Base-by-base conservation (phyloP, 495 filamentous ascomycete genomes). In the Aspergillus mulundensis region DNA sequence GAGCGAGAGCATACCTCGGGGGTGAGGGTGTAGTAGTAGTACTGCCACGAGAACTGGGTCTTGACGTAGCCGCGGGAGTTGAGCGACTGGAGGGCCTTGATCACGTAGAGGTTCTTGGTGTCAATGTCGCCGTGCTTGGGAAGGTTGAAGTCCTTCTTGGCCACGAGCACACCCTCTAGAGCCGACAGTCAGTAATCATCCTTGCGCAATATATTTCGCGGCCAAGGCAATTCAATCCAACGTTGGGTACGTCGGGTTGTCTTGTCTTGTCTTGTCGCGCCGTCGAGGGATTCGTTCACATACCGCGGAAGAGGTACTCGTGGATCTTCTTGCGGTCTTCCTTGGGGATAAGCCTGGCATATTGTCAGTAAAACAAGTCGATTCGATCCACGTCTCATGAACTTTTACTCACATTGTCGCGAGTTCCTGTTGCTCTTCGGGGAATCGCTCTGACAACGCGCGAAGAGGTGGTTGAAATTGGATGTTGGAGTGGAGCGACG, bases 11-110 rank as follows among this genome's bases (percentile, higher is more conserved):
- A 19, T 70, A 70, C 68, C 73, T 97, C 93, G 66, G 91, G 91
- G 74, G 94, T 98, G 73, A 98, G 87, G 77, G 95, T 98, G 87
- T 98, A 98, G 88, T 98, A 98, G 86, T 97, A 98, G 87, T 92
- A 97, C 83, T 98, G 94, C 94, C 94, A 98, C 59, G 91, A 95
- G 88, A 98, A 98, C 77, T 91, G 94, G 65, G 94, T 98, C 88
- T 97, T 97, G 79, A 98, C 83, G 77, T 86, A 98, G 73, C 91
- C 91, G 75, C 93, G 91, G 68, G 94, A 97, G 81, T 85, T 92
- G 68, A 98, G 84, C 58, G 94, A 98, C 83, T 98, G 94, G 79
- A 83, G 84, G 61, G 94, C 95, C 86, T 98, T 98, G 84, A 98
- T 88, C 74, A 98, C 85, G 73, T 73, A 96, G 68, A 98, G 91